Conservation (phyloP, 192 early-diverging fungal species). For the Backusella morwellensis region DNA sequence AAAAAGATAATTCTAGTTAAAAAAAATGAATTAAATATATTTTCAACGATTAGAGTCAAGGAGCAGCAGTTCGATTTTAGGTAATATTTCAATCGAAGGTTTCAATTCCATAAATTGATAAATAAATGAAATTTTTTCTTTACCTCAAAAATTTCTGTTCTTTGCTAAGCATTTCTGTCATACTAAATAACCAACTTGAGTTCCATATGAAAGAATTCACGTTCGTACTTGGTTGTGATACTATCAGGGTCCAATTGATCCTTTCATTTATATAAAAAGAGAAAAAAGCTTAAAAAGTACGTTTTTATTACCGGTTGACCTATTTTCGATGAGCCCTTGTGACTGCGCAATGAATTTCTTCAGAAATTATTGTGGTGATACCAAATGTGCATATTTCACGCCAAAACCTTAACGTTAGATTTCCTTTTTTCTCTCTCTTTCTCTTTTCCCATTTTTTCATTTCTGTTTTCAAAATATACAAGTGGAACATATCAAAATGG, state of each 20-base stretch:
- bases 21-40: too few species aligned
- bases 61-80: too few species aligned
- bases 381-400: background rate
- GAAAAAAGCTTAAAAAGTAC: background rate
- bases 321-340: background rate
- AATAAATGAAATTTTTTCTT: background rate
- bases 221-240: background rate
- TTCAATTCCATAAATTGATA: too few species aligned
- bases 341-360: background rate
- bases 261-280: background rate
- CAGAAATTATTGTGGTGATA: background rate
- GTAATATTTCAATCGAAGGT: too few species aligned
- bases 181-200: too few species aligned
- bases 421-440: background rate
- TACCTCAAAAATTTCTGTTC: background rate
- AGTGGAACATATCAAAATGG: background rate
- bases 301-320: background rate
- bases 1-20: too few species aligned
- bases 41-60: too few species aligned
- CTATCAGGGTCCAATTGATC: background rate
- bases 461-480: background rate
- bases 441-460: background rate
- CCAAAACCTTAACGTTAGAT: background rate
- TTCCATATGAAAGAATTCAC: background rate
- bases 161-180: background rate